Evolutionary conservation across 1,284 basidiomycete species (phyloP).

Genomic region (Taiwanofungus camphoratus): DNA sequence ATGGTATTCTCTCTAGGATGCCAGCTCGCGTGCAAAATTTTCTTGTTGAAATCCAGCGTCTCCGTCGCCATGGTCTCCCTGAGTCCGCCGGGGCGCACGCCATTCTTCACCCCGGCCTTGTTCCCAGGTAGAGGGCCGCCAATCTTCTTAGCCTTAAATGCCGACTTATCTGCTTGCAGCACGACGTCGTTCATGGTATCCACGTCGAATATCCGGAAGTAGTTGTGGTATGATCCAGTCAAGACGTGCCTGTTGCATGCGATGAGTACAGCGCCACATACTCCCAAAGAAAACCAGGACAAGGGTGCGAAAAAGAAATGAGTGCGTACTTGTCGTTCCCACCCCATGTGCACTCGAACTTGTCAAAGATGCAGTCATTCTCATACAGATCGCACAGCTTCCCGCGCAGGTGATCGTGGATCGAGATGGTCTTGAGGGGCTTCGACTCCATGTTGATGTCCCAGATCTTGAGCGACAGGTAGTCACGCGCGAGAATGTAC

Average conservation of each 20-base stretch:
- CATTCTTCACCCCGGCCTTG: conserved; percentile 69
- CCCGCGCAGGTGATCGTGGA: conserved; percentile 95
- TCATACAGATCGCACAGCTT: conserved; percentile 99
- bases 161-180: conserved; percentile 97
- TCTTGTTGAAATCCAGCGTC: conserved; percentile 97
- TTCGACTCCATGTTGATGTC: conserved; percentile 99
- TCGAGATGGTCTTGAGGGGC: conserved; percentile 96
- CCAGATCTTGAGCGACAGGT: conserved; percentile 98
- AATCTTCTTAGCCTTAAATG: conserved; percentile 99
- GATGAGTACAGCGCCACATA: no score
- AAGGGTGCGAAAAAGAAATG: background rate
- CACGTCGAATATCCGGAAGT: conserved; percentile 98
- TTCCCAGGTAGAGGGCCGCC: conserved; percentile 72
- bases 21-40: conserved; percentile 97
- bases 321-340: conserved; percentile 87
- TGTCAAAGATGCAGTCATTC: conserved; percentile 99
- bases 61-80: conserved; percentile 88
- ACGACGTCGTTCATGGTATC: conserved; percentile 90
- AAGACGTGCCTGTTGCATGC: conserved; percentile 69
- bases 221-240: conserved; percentile 99
- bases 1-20: conserved; percentile 98
- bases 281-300: background rate
- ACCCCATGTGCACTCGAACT: conserved; percentile 97
- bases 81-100: conserved; percentile 55
- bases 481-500: conserved; percentile 96